A percentile compares a stretch with the other conserved stretches of the same genome.
Evolutionary conservation across 352 stramenopile species (phyloP).

Genomic region (Globisporangium cederbergense): DNA sequence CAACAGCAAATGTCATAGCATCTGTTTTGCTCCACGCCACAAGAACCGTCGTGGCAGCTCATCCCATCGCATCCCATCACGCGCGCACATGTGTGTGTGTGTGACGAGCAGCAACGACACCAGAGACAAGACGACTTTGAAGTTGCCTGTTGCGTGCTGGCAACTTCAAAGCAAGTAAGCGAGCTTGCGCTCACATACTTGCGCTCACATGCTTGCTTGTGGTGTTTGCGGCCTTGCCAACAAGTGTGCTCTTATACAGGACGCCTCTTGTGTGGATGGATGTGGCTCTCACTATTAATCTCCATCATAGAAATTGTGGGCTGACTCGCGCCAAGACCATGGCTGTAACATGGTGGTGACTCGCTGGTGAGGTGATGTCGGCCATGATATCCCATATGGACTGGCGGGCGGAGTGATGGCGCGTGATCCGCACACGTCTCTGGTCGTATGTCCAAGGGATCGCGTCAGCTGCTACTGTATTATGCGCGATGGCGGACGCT

Average conservation of each 20-base stretch:
- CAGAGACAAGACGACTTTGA: conserved; percentile 14
- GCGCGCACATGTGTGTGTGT: too few relatives aligned
- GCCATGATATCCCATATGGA: conserved; percentile 7
- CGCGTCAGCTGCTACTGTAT: not conserved
- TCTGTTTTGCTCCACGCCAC: not conserved
- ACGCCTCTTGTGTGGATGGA: not conserved
- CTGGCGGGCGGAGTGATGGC: not conserved
- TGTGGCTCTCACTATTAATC: not conserved
- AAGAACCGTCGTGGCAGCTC: conserved; percentile 2
- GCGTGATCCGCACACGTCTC: not conserved
- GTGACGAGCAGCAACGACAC: conserved; percentile 3
- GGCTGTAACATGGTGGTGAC: not conserved
- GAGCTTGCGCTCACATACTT: not conserved
- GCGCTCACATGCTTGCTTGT: not conserved
- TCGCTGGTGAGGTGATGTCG: not conserved
- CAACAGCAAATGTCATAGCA: not conserved
- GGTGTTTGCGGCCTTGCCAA: not conserved
- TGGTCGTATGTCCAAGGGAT: not conserved
- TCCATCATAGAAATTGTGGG: not conserved
- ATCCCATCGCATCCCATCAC: not conserved
- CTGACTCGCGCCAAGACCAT: not conserved
- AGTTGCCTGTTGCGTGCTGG: not conserved
- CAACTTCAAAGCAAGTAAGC: not conserved
- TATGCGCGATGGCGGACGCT: too few relatives aligned
- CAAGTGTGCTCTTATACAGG: not conserved